Base-by-base conservation (phyloP, 1,284 basidiomycete genomes). In the Pseudozyma sp. region DNA sequence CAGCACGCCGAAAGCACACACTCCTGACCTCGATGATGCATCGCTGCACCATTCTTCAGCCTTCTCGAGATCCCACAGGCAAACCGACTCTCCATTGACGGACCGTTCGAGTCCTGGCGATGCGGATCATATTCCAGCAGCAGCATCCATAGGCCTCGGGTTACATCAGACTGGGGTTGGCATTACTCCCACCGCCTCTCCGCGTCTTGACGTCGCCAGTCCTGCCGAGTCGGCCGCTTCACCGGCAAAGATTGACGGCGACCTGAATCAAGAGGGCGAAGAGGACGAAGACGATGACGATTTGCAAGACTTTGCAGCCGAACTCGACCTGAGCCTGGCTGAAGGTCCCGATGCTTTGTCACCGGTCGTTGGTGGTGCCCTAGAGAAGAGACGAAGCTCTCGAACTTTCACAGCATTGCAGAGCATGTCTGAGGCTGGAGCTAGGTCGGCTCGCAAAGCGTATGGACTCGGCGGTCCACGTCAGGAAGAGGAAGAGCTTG, bases 401-500 rank as follows among this genome's bases (percentile, higher is more conserved):
- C 43, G 60, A 19, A 45, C 46, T 14, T 29, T 44, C n/a, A 30
- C 42, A 8, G 35, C 51, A 6, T 17, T 44, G 4, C 59, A 58
- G 9, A 50, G 17, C 17, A 42, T 30, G 14, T 4, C 40, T 3
- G 50, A 54, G 6, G 30, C 47, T 16, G 24, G 51, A 17, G n/a
- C 35, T 13, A 51, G 60, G 19, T 44, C 59, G 35, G 44, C 47
- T 9, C 70, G 70, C 54, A 74, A 62, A 35, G 59, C 54, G 1
- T 74, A 74, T 30, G 71, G 71, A n/a, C 46, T 74, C 3, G 71
- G 71, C 16, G 71, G 71, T 13, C 71, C 71, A 8, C 47, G 71
- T 5, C 61, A 69, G 56, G 71, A 74, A 44, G 71, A 74, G 34
- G 71, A 74, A 35, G 71, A 74, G 37, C 35, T 74, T 45, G 71